phyloP scores from a whole-genome alignment of 2,329 filamentous ascomycete genomes.

The Hysterium pulicare region DNA sequence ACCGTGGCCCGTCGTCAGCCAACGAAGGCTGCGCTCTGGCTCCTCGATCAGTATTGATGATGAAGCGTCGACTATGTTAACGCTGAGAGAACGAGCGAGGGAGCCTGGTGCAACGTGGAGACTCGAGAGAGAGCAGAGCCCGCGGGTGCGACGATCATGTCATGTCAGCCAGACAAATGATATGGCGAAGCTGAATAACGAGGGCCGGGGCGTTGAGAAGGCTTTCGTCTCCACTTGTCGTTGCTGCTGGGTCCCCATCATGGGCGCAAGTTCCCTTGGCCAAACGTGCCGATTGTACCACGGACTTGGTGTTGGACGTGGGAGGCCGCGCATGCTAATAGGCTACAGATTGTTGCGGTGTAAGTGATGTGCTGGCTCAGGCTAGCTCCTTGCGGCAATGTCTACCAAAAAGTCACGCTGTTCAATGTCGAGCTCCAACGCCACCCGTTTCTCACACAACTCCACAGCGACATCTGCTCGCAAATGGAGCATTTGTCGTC shows the following conservation, averaged over 20 bases:
- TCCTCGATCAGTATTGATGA: too few relatives aligned
- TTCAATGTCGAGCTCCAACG: constrained; percentile 22
- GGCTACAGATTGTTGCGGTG: constrained; percentile 32
- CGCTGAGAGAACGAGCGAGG: constrained; percentile 9
- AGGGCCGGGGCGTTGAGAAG: constrained; percentile 13
- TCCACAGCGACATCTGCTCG: too few relatives aligned
- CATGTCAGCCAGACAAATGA: constrained; percentile 26
- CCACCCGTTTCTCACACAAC: constrained; percentile 20
- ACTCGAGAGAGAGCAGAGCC: constrained; percentile 24
- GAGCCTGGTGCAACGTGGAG: constrained; percentile 36
- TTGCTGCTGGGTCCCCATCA: constrained; percentile 11
- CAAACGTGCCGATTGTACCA: constrained; percentile 36
- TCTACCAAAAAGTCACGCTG: constrained; percentile 28
- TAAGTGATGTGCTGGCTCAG: constrained; percentile 35
- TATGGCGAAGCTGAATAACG: constrained; percentile 8
- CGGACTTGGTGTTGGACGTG: constrained; percentile 32
- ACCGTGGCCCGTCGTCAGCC: constrained; percentile 13
- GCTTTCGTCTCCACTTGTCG: constrained; percentile 17
- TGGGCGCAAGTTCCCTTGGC: constrained; percentile 17
- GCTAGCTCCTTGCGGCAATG: constrained; percentile 17
- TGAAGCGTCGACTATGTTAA: not conserved
- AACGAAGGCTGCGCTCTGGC: constrained; percentile 1
- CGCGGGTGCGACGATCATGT: constrained; percentile 29
- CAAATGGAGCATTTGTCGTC: constrained; percentile 5
- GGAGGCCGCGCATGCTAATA: constrained; percentile 29